Evolutionary conservation across 176 grass and related monocot species (phyloP), one percentile per base, ranked within the genome.

Genomic region (Rhynchospora tenuis): DNA sequence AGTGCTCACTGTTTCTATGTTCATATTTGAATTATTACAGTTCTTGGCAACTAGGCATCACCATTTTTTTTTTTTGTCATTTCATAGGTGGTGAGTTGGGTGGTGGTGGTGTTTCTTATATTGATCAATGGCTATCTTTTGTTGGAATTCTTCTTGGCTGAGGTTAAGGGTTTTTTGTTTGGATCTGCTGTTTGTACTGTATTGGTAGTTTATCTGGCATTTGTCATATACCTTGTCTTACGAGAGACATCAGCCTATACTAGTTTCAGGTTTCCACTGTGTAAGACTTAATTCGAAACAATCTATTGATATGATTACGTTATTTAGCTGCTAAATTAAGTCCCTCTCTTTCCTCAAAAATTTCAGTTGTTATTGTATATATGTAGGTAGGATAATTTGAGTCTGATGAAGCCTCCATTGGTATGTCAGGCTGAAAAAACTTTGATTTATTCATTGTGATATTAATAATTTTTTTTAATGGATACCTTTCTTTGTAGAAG

Each of bases 41-140:
- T 62, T 54, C 6, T 67, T 56, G n/a, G 2, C 23, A 24, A 5
- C 6, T 33, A 11, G 43, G 58, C 60, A 63, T 84, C 29, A 86
- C 16, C 52, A 17, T 84, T 27, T 45, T 59, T 13, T 43, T 52
- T 50, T 58, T 60, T 57, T 64, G 3, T 50, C 86, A 54, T 87
- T 84, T 11, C 47, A 54, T 60, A 97, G 94, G 91, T 92, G 33
- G 85, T 94, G 22, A 92, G 88, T 73, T 97, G 94, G 94, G 87
- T 92, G 76, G 91, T 97, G 45, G 89, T 90, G 14, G 63, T 84
- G 7, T 92, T 97, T 86, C 83, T 97, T 52, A 97, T 97, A 82
- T 87, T 91, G 65, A 94, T 97, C 88, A 97, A 97, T 59, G 94
- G 94, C n/a, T 97, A 94, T 73, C 90, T 97, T 81, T 88, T 97